Conservation (phyloP, 257 asterid species). For the Solanum etuberosum region DNA sequence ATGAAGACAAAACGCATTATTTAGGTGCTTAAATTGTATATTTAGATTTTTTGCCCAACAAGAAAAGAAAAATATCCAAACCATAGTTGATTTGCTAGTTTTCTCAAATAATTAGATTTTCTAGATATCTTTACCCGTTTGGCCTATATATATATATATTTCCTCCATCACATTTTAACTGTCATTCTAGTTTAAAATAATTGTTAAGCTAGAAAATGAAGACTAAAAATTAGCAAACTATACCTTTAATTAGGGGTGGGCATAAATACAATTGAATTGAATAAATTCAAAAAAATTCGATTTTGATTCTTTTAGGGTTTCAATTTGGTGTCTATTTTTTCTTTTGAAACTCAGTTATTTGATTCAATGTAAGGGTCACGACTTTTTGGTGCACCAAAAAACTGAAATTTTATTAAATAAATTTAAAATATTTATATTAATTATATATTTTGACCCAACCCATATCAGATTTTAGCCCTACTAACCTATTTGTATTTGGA, state of each 20-base stretch:
- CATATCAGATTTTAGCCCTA: background rate
- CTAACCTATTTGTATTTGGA: background rate
- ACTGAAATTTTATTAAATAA: too few relatives aligned
- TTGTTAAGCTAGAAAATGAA: too few relatives aligned
- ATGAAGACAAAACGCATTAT: background rate
- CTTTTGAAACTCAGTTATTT: background rate
- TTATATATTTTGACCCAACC: background rate
- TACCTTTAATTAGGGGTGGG: background rate
- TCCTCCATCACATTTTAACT: background rate
- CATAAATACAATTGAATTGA: background rate
- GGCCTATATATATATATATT: background rate
- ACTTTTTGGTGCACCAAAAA: background rate
- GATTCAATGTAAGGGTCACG: background rate
- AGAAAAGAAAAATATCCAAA: background rate
- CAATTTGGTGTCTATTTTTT: background rate
- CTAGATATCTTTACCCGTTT: too few relatives aligned
- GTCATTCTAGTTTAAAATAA: background rate
- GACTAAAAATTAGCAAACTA: background rate
- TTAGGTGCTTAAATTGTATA: background rate
- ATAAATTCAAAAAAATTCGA: too few relatives aligned
- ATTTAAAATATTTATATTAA: too few relatives aligned
- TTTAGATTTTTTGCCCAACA: background rate
- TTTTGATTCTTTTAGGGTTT: too few relatives aligned
- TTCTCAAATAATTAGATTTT: background rate
- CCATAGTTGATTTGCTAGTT: background rate